Evolutionary conservation across 148 eudicot species (phyloP).

Genomic region (Fagopyrum esculentum): DNA sequence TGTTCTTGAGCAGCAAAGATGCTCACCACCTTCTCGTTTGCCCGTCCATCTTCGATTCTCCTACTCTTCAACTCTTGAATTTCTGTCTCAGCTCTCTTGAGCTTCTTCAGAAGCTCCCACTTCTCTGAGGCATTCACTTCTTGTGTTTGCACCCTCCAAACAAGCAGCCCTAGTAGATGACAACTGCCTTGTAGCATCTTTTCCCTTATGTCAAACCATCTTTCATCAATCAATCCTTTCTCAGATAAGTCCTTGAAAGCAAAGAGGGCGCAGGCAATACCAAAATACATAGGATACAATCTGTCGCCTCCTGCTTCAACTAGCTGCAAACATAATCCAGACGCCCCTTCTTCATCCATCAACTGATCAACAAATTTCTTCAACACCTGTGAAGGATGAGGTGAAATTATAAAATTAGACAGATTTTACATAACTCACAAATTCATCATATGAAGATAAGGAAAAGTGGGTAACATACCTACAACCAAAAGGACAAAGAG

Average conservation of each 20-base stretch:
- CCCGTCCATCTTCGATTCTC: slow-evolving; percentile 82
- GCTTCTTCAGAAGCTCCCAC: slow-evolving; percentile 38
- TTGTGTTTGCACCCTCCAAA: slow-evolving; percentile 46
- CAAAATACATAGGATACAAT: slow-evolving; percentile 60
- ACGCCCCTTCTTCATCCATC: slow-evolving; percentile 52
- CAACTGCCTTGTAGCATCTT: slow-evolving; percentile 57
- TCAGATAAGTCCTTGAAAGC: slow-evolving; percentile 40
- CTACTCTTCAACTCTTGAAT: slow-evolving; percentile 43
- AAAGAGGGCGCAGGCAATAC: slow-evolving; percentile 66
- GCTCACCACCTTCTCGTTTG: slow-evolving; percentile 83
- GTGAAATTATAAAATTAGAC: slow-evolving; percentile 1
- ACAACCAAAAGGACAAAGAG: not conserved
- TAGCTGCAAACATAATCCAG: slow-evolving; percentile 20
- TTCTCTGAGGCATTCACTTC: slow-evolving; percentile 21
- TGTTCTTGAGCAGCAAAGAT: slow-evolving; percentile 80
- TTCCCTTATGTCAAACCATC: slow-evolving; percentile 42
- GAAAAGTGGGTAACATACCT: not conserved
- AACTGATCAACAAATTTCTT: slow-evolving; percentile 18
- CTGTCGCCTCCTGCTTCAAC: slow-evolving; percentile 43
- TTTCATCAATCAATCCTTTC: slow-evolving; percentile 28
- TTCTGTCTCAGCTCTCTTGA: slow-evolving; percentile 42
- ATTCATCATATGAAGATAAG: not conserved
- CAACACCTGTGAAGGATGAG: slow-evolving; percentile 2
- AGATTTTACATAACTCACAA: slow-evolving; percentile 10
- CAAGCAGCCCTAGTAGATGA: slow-evolving; percentile 60